phyloP scores from a whole-genome alignment of 495 filamentous ascomycete genomes.

The Beverwykella pulmonaria region DNA sequence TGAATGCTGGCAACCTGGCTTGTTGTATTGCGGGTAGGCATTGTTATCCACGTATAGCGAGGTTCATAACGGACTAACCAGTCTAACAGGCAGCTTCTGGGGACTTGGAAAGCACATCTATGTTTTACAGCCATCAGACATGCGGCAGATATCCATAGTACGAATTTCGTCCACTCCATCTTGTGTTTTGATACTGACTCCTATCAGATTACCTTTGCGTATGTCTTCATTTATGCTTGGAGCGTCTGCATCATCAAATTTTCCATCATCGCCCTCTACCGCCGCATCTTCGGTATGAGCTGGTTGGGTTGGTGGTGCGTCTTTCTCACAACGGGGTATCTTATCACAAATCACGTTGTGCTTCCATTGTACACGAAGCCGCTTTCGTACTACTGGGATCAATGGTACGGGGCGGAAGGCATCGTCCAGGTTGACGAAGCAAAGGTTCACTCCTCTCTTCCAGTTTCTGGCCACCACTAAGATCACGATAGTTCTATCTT shows the following conservation, averaged over 20 bases:
- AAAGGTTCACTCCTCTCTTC: background rate
- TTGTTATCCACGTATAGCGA: background rate
- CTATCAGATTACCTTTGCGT: conserved; percentile 17
- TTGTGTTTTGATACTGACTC: too few relatives aligned
- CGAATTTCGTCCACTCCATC: background rate
- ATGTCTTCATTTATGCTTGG: conserved; percentile 21
- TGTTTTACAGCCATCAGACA: background rate
- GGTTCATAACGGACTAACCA: background rate
- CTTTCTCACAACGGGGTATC: conserved; percentile 13
- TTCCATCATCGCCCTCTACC: background rate
- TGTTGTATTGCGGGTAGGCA: conserved; percentile 19
- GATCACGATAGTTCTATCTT: conserved; percentile 8
- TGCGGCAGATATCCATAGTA: conserved; percentile 14
- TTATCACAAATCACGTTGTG: conserved; percentile 20
- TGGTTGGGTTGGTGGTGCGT: conserved; percentile 21
- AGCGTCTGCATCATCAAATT: background rate
- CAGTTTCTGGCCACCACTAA: background rate
- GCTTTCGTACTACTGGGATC: conserved; percentile 12
- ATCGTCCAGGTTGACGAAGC: conserved; percentile 14
- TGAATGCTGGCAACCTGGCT: conserved; percentile 16
- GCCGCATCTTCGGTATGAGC: conserved; percentile 16
- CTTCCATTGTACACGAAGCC: conserved; percentile 16
- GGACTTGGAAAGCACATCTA: conserved; percentile 14
- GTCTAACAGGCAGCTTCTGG: conserved; percentile 9
- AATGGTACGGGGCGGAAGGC: conserved; percentile 13